phyloP scores from a whole-genome alignment of 768 basidiomycete genomes.

The Amanita inopinata region DNA sequence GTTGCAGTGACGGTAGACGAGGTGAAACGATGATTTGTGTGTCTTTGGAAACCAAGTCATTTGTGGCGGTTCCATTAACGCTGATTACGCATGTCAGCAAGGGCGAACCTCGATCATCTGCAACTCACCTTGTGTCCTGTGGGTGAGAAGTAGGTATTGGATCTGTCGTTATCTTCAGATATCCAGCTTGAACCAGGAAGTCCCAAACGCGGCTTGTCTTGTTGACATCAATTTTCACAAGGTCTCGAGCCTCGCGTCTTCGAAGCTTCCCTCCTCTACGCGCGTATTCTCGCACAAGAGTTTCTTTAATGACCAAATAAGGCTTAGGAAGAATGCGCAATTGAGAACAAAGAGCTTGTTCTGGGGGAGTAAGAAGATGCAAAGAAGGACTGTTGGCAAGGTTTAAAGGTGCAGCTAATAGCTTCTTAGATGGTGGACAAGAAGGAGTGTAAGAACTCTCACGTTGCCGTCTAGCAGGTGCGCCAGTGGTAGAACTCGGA shows the following conservation, averaged over 20 bases:
- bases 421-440: constrained; percentile 4
- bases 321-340: constrained; percentile 91
- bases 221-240: constrained; percentile 89
- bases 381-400: constrained; percentile 85
- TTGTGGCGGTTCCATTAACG: not conserved
- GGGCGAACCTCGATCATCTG: not conserved
- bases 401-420: constrained; percentile 59
- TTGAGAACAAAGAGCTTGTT: constrained; percentile 81
- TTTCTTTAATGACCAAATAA: constrained; percentile 93
- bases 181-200: constrained; percentile 80
- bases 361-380: constrained; percentile 80
- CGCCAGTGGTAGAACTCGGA: constrained; percentile 24
- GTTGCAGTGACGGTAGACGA: constrained; percentile 4
- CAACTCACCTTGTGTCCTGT: constrained; percentile 3
- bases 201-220: constrained; percentile 93
- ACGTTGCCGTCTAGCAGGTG: constrained; percentile 37
- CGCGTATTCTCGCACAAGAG: constrained; percentile 87
- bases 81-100: not conserved
- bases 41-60: not conserved
- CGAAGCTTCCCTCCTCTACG: constrained; percentile 82
- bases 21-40: constrained; percentile 1
- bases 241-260: constrained; percentile 78
- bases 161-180: constrained; percentile 60
- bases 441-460: constrained; percentile 12
- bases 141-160: not conserved